Percentiles rank a stretch among this genome's conserved stretches.
phyloP scores from a whole-genome alignment of 768 basidiomycete genomes.

The Ramaria sp. region DNA sequence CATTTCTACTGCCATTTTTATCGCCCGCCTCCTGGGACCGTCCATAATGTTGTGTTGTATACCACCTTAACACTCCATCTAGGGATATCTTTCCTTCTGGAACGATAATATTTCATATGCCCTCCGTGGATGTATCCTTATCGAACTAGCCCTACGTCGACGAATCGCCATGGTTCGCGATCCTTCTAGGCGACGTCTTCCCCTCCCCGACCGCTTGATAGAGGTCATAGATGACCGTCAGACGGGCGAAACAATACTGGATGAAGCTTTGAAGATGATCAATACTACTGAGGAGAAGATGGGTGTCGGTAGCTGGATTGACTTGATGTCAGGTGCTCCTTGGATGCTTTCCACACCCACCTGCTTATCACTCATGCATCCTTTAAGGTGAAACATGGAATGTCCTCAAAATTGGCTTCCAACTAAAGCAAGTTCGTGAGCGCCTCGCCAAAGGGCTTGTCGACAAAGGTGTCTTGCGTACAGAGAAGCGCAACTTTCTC shows the following conservation, averaged over 20 bases:
- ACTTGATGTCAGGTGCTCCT: conserved; percentile 72
- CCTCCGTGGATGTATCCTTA: conserved; percentile 93
- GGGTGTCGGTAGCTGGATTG: conserved; percentile 87
- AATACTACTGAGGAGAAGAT: conserved; percentile 73
- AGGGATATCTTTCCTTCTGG: conserved; percentile 98
- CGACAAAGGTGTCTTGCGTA: conserved; percentile 97
- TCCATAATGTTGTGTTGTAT: background rate
- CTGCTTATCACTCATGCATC: background rate
- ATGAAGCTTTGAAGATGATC: conserved; percentile 95
- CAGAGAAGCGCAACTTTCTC: conserved; percentile 97
- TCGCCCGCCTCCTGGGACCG: no score
- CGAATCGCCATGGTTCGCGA: conserved; percentile 89
- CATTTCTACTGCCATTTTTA: background rate
- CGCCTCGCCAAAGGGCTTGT: conserved; percentile 94
- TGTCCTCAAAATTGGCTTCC: conserved; percentile 98
- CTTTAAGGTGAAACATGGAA: conserved; percentile 94
- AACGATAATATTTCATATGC: conserved; percentile 99
- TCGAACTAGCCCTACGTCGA: conserved; percentile 91
- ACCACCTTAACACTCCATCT: conserved; percentile 9
- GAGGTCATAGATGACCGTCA: conserved; percentile 88
- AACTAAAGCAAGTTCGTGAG: conserved; percentile 97
- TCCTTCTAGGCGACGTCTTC: conserved; percentile 59
- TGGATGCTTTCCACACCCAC: background rate
- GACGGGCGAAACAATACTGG: conserved; percentile 93
- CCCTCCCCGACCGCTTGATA: conserved; percentile 73